phyloP scores from a whole-genome alignment of 257 asterid species.

The Jacaranda copaia region DNA sequence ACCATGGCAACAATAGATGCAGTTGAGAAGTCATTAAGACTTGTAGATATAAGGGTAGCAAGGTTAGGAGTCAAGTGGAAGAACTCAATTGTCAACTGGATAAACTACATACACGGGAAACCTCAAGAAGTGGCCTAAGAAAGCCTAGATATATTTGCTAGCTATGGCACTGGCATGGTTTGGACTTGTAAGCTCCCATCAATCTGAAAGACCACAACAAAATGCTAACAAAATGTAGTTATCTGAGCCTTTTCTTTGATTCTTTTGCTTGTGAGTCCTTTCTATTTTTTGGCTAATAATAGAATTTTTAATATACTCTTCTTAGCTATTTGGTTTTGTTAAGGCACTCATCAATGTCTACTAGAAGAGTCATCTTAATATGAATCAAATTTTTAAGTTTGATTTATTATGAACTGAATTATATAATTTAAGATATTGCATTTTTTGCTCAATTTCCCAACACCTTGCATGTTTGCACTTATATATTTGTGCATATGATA shows the following conservation, averaged over 20 bases:
- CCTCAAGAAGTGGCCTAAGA: conserved; percentile 57
- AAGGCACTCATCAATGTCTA: conserved; percentile 56
- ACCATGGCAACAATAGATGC: conserved; percentile 98
- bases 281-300: no score
- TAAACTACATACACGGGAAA: conserved; percentile 68
- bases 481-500: no score
- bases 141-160: conserved; percentile 86
- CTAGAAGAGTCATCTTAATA: conserved; percentile 77
- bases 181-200: conserved; percentile 72
- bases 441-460: no score
- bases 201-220: conserved; percentile 52
- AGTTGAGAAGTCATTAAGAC: conserved; percentile 86
- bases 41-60: conserved; percentile 85
- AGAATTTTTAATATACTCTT: no score
- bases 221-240: conserved; percentile 94
- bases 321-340: no score
- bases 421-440: conserved; percentile 30
- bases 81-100: conserved; percentile 91
- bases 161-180: conserved; percentile 99
- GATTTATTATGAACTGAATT: conserved; percentile 88
- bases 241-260: conserved; percentile 90
- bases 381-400: no score
- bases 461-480: no score
- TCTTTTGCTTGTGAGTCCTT: conserved; percentile 8
- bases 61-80: conserved; percentile 89